A percentile compares a stretch with the other conserved stretches of the same genome.
phyloP scores from a whole-genome alignment of 805 yeast species.

The Tetrapisispora phaffii region DNA sequence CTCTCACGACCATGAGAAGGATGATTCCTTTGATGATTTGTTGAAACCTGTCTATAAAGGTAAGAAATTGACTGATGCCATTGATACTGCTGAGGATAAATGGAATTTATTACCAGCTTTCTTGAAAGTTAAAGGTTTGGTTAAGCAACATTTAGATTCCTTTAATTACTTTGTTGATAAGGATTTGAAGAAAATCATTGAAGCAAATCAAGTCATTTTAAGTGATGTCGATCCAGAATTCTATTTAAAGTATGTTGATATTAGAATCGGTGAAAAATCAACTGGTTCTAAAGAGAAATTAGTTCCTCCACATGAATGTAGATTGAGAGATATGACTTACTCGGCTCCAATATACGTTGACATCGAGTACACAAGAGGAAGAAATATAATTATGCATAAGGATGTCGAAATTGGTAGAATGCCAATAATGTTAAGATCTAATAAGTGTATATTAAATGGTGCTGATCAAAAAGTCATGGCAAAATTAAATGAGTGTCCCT shows the following conservation, averaged over 20 bases:
- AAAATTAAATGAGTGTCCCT: conserved; percentile 78
- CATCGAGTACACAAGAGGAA: conserved; percentile 92
- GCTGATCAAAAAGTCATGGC: conserved; percentile 82
- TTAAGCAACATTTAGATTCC: conserved; percentile 96
- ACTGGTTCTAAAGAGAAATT: conserved; percentile 50
- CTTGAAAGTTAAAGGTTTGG: conserved; percentile 87
- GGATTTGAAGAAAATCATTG: conserved; percentile 83
- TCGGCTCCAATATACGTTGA: conserved; percentile 94
- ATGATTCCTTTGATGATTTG: conserved; percentile 64
- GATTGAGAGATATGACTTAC: conserved; percentile 87
- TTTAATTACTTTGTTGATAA: conserved; percentile 92
- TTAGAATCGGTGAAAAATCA: conserved; percentile 79
- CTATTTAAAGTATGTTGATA: conserved; percentile 84
- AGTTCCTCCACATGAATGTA: conserved; percentile 87
- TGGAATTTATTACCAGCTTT: conserved; percentile 97
- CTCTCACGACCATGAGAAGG: conserved; percentile 17
- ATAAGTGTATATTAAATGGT: conserved; percentile 79
- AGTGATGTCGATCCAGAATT: conserved; percentile 97
- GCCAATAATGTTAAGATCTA: conserved; percentile 97
- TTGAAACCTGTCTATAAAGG: conserved; percentile 79
- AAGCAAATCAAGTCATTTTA: conserved; percentile 79
- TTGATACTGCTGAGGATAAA: conserved; percentile 87
- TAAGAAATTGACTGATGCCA: conserved; percentile 73
- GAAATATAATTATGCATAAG: conserved; percentile 79
- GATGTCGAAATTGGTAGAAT: conserved; percentile 93